Conservation (phyloP, 768 basidiomycete species). For the Amyloporia xantha region DNA sequence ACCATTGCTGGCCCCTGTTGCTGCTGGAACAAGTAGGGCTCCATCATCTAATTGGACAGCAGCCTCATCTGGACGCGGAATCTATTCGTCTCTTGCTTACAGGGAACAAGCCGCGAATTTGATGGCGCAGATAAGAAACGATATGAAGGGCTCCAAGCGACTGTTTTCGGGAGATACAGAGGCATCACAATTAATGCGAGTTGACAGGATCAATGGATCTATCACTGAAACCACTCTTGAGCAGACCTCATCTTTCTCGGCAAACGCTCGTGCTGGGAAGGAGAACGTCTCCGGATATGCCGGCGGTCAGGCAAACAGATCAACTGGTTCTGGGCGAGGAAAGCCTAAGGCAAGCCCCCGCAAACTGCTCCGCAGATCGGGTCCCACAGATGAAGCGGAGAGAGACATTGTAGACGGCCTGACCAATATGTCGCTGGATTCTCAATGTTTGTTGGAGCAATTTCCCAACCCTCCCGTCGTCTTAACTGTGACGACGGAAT, state of each 20-base stretch:
- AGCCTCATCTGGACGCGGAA: constrained; percentile 26
- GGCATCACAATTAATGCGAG: constrained; percentile 30
- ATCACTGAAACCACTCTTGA: not conserved
- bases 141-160: constrained; percentile 69
- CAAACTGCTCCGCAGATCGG: constrained; percentile 30
- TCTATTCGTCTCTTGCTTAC: constrained; percentile 60
- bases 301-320: not conserved
- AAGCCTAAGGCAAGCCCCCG: constrained; percentile 33
- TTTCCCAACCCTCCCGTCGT: constrained; percentile 24
- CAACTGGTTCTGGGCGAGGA: not conserved
- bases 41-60: constrained; percentile 17
- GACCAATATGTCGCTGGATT: constrained; percentile 38
- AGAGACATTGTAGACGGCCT: constrained; percentile 32
- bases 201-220: constrained; percentile 9
- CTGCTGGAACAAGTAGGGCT: constrained; percentile 14
- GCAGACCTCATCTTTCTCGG: not conserved
- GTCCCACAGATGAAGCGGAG: constrained; percentile 36
- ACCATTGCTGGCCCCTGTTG: not conserved
- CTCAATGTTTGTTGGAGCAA: constrained; percentile 21
- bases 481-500: constrained; percentile 14
- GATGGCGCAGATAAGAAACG: constrained; percentile 82
- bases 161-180: constrained; percentile 65
- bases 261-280: not conserved
- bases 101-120: constrained; percentile 71
- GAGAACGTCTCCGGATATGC: not conserved